These are phyloP conservation scores for Aspergillus fumigatus DNA, from an alignment of 2,329 filamentous ascomycete genomes.

Conservation along the genomic window DNA sequence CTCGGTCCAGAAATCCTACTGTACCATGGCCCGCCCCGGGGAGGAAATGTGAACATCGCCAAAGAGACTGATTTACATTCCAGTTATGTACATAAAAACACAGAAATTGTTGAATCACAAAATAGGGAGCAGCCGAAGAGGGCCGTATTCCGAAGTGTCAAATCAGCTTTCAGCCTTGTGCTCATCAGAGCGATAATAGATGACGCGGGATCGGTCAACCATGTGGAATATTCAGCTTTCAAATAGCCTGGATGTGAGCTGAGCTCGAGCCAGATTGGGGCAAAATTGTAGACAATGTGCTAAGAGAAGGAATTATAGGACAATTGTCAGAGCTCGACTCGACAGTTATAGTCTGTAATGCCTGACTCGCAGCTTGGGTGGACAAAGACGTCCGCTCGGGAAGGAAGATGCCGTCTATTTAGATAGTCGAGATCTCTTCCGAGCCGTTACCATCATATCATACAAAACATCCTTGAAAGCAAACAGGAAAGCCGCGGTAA, in stretches of 20 bases:
- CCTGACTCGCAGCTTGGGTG: background rate
- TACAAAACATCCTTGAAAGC: constrained; percentile 98
- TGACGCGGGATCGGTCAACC: background rate
- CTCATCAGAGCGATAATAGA: background rate
- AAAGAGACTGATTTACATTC: background rate
- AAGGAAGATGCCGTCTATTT: constrained; percentile 20
- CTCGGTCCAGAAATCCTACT: background rate
- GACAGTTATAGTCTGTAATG: background rate
- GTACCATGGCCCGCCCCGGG: background rate
- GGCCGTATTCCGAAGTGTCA: background rate
- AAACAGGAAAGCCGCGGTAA: constrained; percentile 94
- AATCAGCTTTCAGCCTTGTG: background rate
- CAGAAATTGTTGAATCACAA: background rate
- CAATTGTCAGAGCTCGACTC: background rate
- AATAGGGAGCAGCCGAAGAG: background rate
- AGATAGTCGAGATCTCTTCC: constrained; percentile 26
- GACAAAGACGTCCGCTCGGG: background rate
- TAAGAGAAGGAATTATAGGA: background rate
- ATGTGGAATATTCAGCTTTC: background rate
- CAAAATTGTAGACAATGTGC: background rate
- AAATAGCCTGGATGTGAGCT: background rate
- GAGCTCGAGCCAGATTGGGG: background rate
- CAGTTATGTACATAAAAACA: background rate
- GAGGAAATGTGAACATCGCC: background rate
- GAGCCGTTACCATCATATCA: constrained; percentile 46